A percentile compares a stretch with the other conserved stretches of the same genome.
phyloP scores from a whole-genome alignment of 129 eudicot genomes.

The Flaveria sonorensis region DNA sequence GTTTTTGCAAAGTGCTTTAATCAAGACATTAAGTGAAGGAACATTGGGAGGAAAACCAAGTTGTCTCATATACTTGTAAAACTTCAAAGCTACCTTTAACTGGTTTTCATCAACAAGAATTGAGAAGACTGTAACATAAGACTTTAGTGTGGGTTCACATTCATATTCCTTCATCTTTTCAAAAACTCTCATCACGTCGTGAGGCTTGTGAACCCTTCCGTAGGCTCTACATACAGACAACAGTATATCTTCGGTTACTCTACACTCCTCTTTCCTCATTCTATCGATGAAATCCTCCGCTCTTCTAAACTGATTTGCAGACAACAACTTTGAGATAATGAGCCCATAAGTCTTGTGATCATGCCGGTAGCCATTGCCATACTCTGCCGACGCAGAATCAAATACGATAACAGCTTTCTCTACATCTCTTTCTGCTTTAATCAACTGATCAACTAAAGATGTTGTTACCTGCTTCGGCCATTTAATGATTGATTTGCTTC shows the following conservation, averaged over 20 bases:
- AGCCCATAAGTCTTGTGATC: constrained; percentile 66
- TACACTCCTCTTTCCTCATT: constrained; percentile 73
- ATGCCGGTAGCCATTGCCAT: constrained; percentile 69
- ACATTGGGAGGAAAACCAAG: constrained; percentile 68
- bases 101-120: constrained; percentile 85
- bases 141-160: constrained; percentile 56
- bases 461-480: constrained; percentile 81
- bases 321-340: constrained; percentile 60
- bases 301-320: constrained; percentile 59
- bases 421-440: constrained; percentile 54
- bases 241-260: constrained; percentile 61
- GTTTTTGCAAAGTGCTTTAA: constrained; percentile 82
- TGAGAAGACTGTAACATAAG: constrained; percentile 66
- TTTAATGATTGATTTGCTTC: constrained; percentile 48
- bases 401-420: constrained; percentile 67
- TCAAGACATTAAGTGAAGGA: constrained; percentile 76
- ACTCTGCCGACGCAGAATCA: constrained; percentile 85
- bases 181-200: constrained; percentile 68
- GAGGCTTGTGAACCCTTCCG: constrained; percentile 86
- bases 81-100: constrained; percentile 60
- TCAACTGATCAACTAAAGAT: constrained; percentile 56
- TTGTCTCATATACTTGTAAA: constrained; percentile 73
- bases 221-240: constrained; percentile 67
- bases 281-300: constrained; percentile 73
- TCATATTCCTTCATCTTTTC: constrained; percentile 60